Conservation (phyloP, 768 basidiomycete genomes). For the Tulasnella calospora region DNA sequence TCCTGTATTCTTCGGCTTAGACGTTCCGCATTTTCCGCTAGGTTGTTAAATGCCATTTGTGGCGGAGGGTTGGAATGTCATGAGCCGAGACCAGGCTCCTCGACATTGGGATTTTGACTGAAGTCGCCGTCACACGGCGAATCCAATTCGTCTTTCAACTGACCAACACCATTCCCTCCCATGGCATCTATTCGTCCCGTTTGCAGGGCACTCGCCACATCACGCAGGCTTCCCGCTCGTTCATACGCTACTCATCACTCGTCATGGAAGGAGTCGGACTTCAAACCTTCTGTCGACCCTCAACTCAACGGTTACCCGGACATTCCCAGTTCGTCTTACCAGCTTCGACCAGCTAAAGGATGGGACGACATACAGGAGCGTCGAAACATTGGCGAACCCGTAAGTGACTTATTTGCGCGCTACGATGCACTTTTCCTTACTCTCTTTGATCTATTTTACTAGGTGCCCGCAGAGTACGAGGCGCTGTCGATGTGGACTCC, state of each 20-base stretch:
- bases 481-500: constrained; percentile 84
- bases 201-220: background rate
- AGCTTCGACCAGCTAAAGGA: constrained; percentile 56
- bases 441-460: constrained; percentile 18
- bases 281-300: constrained; percentile 43
- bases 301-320: constrained; percentile 70
- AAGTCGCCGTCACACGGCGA: constrained; percentile 9
- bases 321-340: constrained; percentile 61
- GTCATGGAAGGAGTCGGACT: constrained; percentile 13
- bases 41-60: constrained; percentile 31
- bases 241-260: constrained; percentile 10
- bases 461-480: constrained; percentile 81
- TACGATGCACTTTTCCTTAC: background rate
- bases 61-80: background rate
- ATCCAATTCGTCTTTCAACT: constrained; percentile 14
- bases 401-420: constrained; percentile 36
- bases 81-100: background rate
- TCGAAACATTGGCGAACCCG: constrained; percentile 76
- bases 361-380: constrained; percentile 76
- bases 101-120: background rate
- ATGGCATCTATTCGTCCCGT: constrained; percentile 15
- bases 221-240: background rate
- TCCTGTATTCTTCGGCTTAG: constrained; percentile 80
- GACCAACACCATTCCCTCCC: background rate
- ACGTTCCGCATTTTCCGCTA: constrained; percentile 79